phyloP scores from a whole-genome alignment of 2,329 filamentous ascomycete genomes.

The Teratosphaeria epicoccoides region DNA sequence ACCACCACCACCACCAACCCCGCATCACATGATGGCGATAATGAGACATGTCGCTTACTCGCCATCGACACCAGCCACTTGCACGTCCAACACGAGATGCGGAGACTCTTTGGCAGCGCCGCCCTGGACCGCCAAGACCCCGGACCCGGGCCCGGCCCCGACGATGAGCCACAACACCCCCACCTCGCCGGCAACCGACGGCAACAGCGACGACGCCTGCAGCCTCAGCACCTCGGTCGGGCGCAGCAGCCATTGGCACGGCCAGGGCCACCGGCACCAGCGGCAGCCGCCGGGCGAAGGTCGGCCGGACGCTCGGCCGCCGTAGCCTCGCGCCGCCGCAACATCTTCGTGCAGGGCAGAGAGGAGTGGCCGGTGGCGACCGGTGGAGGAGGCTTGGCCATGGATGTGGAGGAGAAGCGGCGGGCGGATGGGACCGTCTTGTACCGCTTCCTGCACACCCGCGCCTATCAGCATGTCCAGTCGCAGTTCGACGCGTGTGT shows the following conservation, averaged over 20 bases:
- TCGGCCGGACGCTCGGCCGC: constrained; percentile 54
- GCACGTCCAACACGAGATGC: constrained; percentile 87
- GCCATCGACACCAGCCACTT: constrained; percentile 61
- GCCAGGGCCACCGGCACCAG: no score
- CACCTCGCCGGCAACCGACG: constrained; percentile 21
- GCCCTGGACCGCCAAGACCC: constrained; percentile 49
- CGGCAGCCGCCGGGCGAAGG: constrained; percentile 46
- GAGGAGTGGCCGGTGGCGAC: constrained; percentile 76
- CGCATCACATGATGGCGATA: constrained; percentile 17
- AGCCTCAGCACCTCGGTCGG: constrained; percentile 46
- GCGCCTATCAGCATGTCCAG: constrained; percentile 64
- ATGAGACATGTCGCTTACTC: constrained; percentile 45
- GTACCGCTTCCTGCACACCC: constrained; percentile 69
- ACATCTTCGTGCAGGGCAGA: constrained; percentile 76
- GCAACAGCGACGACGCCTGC: constrained; percentile 26
- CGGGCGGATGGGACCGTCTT: constrained; percentile 50
- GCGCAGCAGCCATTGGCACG: no score
- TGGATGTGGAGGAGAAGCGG: constrained; percentile 54
- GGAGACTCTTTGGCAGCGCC: constrained; percentile 56
- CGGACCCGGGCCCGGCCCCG: constrained; percentile 34
- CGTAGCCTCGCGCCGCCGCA: constrained; percentile 58
- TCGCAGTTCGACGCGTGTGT: constrained; percentile 66
- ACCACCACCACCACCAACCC: no score
- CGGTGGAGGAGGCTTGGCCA: constrained; percentile 67
- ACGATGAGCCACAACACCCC: constrained; percentile 1